phyloP scores from a whole-genome alignment of 352 stramenopile genomes.

The Phytophthora rubi region DNA sequence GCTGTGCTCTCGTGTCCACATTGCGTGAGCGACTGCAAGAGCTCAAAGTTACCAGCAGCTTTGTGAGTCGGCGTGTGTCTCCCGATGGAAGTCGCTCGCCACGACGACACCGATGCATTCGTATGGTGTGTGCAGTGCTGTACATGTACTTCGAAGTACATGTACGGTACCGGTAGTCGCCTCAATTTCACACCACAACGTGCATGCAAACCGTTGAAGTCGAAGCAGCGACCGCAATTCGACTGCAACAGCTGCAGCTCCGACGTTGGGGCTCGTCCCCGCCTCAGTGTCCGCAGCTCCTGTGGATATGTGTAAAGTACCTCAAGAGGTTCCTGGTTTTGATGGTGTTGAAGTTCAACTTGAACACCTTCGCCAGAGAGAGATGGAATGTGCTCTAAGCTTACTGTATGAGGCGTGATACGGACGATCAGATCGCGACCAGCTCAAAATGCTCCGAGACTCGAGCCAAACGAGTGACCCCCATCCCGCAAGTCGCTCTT shows the following conservation, averaged over 20 bases:
- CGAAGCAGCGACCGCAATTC: constrained; percentile 26
- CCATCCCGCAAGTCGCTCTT: constrained; percentile 29
- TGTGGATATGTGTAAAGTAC: no score
- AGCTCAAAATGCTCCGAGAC: constrained; percentile 20
- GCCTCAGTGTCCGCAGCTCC: constrained; percentile 13
- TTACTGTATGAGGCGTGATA: neutral
- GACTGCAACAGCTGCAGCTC: constrained; percentile 24
- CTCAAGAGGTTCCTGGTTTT: neutral
- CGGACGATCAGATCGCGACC: constrained; percentile 33
- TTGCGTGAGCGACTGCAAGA: neutral
- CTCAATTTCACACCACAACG: constrained; percentile 11
- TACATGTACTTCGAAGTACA: neutral
- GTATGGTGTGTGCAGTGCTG: neutral
- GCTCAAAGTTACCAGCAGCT: neutral
- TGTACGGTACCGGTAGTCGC: neutral
- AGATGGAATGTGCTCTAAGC: neutral
- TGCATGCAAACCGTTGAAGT: constrained; percentile 12
- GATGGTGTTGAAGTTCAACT: constrained; percentile 1
- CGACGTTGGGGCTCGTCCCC: constrained; percentile 10
- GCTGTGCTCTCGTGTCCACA: neutral
- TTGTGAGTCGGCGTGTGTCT: constrained; percentile 4
- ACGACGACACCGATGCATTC: neutral
- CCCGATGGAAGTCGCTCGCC: neutral
- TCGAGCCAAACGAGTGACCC: constrained; percentile 16
- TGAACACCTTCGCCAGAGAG: neutral